These are phyloP conservation scores for Talaromyces liani DNA, from an alignment of 495 filamentous ascomycete species.

Conservation along the genomic window DNA sequence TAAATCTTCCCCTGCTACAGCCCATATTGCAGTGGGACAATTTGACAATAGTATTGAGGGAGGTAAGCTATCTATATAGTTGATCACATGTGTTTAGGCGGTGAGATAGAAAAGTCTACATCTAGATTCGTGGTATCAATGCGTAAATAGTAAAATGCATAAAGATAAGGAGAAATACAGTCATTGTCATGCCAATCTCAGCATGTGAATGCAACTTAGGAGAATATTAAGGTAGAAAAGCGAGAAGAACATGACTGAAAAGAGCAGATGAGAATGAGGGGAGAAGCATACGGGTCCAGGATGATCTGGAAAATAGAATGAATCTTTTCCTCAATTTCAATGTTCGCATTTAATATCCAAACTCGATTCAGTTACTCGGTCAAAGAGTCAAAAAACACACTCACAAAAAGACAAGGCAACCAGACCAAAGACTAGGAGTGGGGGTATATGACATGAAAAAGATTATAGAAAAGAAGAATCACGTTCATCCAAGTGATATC, in stretches of 20 bases:
- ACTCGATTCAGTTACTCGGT: neutral
- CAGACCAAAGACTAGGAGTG: slow-evolving; percentile 6
- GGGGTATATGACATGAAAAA: slow-evolving; percentile 10
- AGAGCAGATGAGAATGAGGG: neutral
- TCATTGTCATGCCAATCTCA: neutral
- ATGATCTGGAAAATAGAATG: neutral
- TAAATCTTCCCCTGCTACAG: too few species aligned
- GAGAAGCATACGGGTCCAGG: neutral
- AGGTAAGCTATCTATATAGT: neutral
- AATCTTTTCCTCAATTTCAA: neutral
- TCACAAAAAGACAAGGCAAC: slow-evolving; percentile 1
- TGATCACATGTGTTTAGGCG: neutral
- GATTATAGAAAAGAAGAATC: slow-evolving; percentile 9
- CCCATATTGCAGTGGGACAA: too few species aligned
- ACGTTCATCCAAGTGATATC: slow-evolving; percentile 19
- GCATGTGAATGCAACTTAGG: neutral
- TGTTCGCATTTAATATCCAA: neutral
- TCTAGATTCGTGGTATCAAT: neutral
- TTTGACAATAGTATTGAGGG: neutral
- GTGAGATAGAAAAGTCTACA: neutral
- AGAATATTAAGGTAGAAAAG: neutral
- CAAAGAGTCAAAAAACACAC: neutral
- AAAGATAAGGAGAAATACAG: neutral
- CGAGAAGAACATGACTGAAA: neutral
- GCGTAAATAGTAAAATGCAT: neutral